These are phyloP conservation scores for Epichloe elymi DNA, from an alignment of 2,329 filamentous ascomycete species.

Conservation along the genomic window DNA sequence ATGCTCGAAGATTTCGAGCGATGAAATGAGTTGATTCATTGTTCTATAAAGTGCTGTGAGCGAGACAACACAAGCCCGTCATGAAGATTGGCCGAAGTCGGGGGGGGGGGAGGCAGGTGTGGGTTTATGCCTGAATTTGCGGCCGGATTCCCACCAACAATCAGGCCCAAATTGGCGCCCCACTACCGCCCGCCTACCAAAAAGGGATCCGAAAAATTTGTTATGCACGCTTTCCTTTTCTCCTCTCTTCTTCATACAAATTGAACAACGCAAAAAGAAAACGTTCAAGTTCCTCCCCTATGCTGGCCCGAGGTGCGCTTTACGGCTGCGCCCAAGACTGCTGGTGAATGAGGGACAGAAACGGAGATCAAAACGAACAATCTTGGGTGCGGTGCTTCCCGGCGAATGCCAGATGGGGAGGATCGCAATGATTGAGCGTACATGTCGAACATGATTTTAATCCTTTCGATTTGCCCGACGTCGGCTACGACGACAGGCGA, in stretches of 20 bases:
- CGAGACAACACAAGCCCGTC: neutral
- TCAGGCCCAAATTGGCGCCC: neutral
- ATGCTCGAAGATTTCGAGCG: too few relatives aligned
- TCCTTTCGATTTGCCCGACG: neutral
- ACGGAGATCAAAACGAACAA: conserved; percentile 43
- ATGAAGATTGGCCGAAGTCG: neutral
- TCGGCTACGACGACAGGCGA: neutral
- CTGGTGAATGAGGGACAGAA: conserved; percentile 31
- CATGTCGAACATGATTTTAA: conserved; percentile 20
- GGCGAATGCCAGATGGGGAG: conserved; percentile 32
- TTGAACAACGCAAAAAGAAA: conserved; percentile 34
- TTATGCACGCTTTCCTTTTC: neutral
- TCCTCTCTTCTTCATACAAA: conserved; percentile 12
- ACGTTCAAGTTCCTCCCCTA: conserved; percentile 28
- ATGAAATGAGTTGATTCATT: too few relatives aligned
- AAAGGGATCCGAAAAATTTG: conserved; percentile 9
- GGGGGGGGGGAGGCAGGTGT: neutral
- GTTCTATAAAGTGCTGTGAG: too few relatives aligned
- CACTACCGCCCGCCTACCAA: neutral
- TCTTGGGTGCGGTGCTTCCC: conserved; percentile 47
- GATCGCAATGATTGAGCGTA: conserved; percentile 49
- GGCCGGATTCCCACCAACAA: neutral
- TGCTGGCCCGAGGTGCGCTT: conserved; percentile 34
- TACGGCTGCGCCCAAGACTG: conserved; percentile 32
- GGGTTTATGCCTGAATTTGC: neutral